phyloP scores from a whole-genome alignment of 208 protist genomes.

The Crithidia mellificae region DNA sequence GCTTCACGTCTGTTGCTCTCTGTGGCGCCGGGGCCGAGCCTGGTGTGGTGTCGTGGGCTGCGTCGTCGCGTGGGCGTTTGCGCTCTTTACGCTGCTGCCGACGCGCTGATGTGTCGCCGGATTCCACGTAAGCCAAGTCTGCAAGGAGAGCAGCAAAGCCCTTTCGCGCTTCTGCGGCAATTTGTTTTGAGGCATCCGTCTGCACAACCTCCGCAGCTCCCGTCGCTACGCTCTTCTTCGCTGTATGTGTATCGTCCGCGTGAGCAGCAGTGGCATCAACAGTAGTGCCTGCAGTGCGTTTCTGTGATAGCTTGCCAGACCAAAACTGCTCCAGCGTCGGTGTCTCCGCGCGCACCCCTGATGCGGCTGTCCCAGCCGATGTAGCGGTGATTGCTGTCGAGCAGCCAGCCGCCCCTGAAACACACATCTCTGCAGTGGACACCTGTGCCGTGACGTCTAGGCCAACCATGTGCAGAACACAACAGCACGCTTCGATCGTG shows the following conservation, averaged over 20 bases:
- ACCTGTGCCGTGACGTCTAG: slow-evolving; percentile 15
- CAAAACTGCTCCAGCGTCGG: slow-evolving; percentile 3
- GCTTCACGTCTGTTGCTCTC: not conserved
- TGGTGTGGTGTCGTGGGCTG: not conserved
- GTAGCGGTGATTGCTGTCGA: not conserved
- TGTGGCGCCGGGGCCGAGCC: not conserved
- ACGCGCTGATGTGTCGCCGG: not conserved
- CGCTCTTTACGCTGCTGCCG: not conserved
- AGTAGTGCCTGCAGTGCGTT: no score
- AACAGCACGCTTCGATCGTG: slow-evolving; percentile 16
- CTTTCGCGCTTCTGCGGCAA: slow-evolving; percentile 22
- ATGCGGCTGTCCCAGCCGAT: not conserved
- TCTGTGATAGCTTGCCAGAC: not conserved
- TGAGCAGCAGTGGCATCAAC: not conserved
- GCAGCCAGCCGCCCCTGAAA: not conserved
- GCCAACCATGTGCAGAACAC: slow-evolving; percentile 27
- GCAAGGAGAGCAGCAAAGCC: slow-evolving; percentile 24
- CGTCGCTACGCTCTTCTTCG: not conserved
- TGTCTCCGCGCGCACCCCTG: not conserved
- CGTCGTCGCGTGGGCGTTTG: not conserved
- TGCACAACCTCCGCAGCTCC: not conserved
- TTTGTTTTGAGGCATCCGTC: not conserved
- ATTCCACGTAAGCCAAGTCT: slow-evolving; percentile 29
- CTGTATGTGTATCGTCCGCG: not conserved
- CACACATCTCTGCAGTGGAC: not conserved